phyloP scores from a whole-genome alignment of 768 basidiomycete genomes.

The Mycena crocata region DNA sequence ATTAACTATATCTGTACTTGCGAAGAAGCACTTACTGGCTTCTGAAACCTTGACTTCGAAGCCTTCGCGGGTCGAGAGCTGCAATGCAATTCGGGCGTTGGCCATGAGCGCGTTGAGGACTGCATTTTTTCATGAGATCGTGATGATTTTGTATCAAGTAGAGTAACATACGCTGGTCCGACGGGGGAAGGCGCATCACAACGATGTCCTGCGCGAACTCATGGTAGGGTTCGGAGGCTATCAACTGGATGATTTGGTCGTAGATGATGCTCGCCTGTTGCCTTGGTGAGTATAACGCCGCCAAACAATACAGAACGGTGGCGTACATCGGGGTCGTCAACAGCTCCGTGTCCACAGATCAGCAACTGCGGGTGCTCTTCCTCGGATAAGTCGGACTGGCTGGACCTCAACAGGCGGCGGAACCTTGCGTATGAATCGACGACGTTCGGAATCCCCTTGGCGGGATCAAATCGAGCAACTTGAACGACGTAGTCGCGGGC shows the following conservation, averaged over 20 bases:
- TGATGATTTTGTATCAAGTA: conserved; percentile 15
- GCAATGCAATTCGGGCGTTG: conserved; percentile 89
- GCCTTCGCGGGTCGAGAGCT: conserved; percentile 93
- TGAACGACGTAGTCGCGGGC: conserved; percentile 88
- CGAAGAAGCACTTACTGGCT: conserved; percentile 50
- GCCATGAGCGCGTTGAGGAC: conserved; percentile 91
- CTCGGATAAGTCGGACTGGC: conserved; percentile 53
- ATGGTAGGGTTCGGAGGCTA: conserved; percentile 63
- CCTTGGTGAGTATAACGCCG: neutral
- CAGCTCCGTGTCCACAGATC: conserved; percentile 91
- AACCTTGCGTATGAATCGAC: conserved; percentile 90
- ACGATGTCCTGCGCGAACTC: conserved; percentile 72
- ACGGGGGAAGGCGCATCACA: conserved; percentile 84
- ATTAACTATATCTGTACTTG: neutral
- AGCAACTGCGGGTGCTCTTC: conserved; percentile 80
- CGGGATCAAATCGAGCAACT: conserved; percentile 91
- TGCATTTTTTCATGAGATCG: conserved; percentile 39
- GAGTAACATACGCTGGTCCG: conserved; percentile 76
- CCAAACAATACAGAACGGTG: too few relatives aligned
- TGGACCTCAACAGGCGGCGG: conserved; percentile 69
- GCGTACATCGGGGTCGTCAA: conserved; percentile 89
- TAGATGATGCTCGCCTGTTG: conserved; percentile 80
- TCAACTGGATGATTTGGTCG: conserved; percentile 76
- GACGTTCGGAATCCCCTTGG: conserved; percentile 78
- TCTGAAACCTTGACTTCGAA: conserved; percentile 98